Conservation (phyloP, 139 green algal genomes). For the Penium margaritaceum region DNA sequence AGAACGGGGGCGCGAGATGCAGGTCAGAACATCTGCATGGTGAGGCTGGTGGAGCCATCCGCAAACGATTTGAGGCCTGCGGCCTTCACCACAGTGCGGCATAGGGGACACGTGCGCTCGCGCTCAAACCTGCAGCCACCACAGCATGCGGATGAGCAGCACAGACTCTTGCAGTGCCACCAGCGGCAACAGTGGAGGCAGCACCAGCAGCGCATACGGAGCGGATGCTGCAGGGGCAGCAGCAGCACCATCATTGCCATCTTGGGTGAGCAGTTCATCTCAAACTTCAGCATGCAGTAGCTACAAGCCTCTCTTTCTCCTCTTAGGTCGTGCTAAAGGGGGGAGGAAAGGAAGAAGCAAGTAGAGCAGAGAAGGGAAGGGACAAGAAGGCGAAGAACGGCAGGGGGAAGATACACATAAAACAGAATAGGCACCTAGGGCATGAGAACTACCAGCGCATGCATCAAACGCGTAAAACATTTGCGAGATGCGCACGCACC, state of each 20-base stretch:
- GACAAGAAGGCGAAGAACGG: neutral
- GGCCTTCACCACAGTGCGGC: constrained; percentile 49
- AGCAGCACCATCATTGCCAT: neutral
- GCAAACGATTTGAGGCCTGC: constrained; percentile 45
- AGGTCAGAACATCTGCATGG: constrained; percentile 59
- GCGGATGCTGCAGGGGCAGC: neutral
- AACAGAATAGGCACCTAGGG: neutral
- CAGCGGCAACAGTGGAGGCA: neutral
- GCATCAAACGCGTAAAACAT: neutral
- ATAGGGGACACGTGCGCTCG: constrained; percentile 75
- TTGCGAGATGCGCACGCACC: constrained; percentile 42
- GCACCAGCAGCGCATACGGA: neutral
- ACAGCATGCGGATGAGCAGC: too few relatives aligned
- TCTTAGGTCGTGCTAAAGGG: neutral
- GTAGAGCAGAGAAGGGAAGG: neutral
- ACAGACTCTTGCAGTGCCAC: neutral
- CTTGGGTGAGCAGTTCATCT: neutral
- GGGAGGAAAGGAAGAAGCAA: neutral
- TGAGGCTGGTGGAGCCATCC: constrained; percentile 57
- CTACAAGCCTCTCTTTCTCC: too few relatives aligned
- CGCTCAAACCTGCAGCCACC: constrained; percentile 58
- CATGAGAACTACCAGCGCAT: neutral
- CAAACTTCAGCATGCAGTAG: neutral
- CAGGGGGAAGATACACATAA: neutral
- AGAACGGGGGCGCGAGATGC: too few relatives aligned